Percentiles rank a stretch among this genome's conserved stretches.
phyloP scores from a whole-genome alignment of 768 basidiomycete species.

The Naganishia vaughanmartiniae region DNA sequence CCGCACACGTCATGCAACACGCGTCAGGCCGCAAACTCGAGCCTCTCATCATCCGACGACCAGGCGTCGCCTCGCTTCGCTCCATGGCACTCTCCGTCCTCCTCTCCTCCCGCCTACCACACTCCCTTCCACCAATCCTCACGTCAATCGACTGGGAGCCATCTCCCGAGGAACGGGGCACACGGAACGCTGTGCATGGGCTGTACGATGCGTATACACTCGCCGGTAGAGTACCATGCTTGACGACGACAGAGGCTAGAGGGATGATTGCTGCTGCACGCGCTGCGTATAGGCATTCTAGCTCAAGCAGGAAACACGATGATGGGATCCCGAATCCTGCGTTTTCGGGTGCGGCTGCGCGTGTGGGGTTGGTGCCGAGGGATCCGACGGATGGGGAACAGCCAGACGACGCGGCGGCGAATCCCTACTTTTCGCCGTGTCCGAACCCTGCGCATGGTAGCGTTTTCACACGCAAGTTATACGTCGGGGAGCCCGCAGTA shows the following conservation, averaged over 20 bases:
- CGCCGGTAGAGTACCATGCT: not conserved
- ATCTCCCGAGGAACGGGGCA: constrained; percentile 28
- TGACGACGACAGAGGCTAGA: not conserved
- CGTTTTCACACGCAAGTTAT: constrained; percentile 37
- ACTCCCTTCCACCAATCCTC: constrained; percentile 45
- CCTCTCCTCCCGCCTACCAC: constrained; percentile 41
- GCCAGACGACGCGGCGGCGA: constrained; percentile 43
- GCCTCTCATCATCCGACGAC: constrained; percentile 32
- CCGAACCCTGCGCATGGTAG: constrained; percentile 42
- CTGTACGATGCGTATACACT: constrained; percentile 9
- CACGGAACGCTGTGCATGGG: constrained; percentile 4
- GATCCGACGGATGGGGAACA: not conserved
- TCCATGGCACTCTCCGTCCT: constrained; percentile 40
- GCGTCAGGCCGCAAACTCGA: constrained; percentile 32
- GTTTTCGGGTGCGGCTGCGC: not conserved
- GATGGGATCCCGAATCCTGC: constrained; percentile 28
- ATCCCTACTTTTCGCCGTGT: constrained; percentile 47
- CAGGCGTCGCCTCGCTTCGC: constrained; percentile 35
- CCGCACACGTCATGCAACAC: not conserved
- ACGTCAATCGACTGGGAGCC: constrained; percentile 42
- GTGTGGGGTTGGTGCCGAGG: not conserved
- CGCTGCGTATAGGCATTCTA: constrained; percentile 9
- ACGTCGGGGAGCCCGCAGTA: constrained; percentile 41
- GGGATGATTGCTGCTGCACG: constrained; percentile 4
- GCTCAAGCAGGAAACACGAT: not conserved